Base-by-base conservation (phyloP, 345 rosid genomes). In the Gossypium herbaceum region DNA sequence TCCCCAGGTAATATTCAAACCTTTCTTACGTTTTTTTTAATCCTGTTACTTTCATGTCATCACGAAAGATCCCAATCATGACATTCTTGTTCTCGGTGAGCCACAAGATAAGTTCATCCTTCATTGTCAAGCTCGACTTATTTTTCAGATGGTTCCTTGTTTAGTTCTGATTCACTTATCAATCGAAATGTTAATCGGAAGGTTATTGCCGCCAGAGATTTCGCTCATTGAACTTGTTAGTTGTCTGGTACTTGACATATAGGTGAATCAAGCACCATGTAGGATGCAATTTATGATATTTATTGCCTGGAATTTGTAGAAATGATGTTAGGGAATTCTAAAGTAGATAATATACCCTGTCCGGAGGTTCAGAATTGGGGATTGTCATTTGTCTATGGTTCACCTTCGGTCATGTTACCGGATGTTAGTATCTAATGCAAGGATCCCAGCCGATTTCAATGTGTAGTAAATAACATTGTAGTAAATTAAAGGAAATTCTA, bases 181-280 rank as follows among this genome's bases (percentile, higher is more conserved):
- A 76, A 77, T 76, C 85, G 9, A 86, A 61, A 68, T 82, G 2
- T 73, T 68, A 70, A 79, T 60, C 87, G 90, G 93, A 84, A 68
- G 76, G 76, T 78, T 63, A 73, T 87, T 79, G 84, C 87, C 19
- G 63, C 76, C 20, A 77, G 82, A 81, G 64, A 71, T 66, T 77
- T 81, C n/a, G 88, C 34, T 76, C 87, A 78, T 85, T 63, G 90
- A 86, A 76, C 86, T 89, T 60, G 87, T 89, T 73, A 86, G 82
- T 75, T 89, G 93, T 76, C 87, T 82, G 73, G 86, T 85, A 84
- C 85, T 90, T 70, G 92, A 85, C 51, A 27, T 87, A 43, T 89
- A 85, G 82, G 25, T 57, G 11, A 45, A n/a, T 34, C 0, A 54
- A 27, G 72, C 68, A 74, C 24, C 50, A 51, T 34, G 51, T 47